Conservation (phyloP, 345 rosid species). For the Carallia pectinifolia region DNA sequence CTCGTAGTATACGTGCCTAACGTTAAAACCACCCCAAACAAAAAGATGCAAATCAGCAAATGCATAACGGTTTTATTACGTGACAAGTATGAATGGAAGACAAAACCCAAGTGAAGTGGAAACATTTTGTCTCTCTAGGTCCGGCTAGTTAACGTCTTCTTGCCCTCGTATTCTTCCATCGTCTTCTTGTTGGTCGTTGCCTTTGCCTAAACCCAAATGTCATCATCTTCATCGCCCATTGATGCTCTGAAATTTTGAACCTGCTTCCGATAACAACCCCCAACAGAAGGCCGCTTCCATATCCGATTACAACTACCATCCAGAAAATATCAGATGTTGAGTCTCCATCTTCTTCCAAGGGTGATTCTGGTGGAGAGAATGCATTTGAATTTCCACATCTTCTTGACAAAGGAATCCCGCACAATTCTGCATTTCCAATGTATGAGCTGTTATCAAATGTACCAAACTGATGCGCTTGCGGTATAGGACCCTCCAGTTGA, state of each 20-base stretch:
- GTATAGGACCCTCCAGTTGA: neutral
- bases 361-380: neutral
- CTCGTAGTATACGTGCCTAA: too few species aligned
- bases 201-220: neutral
- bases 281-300: neutral
- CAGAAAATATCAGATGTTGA: neutral
- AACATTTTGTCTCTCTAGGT: too few species aligned
- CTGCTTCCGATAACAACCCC: neutral
- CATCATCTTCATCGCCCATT: neutral
- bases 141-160: too few species aligned
- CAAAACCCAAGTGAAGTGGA: too few species aligned
- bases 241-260: neutral
- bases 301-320: neutral
- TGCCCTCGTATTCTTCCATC: too few species aligned
- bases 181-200: neutral
- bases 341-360: neutral
- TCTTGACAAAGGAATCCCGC: neutral
- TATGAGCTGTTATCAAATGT: too few species aligned
- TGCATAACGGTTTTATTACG: too few species aligned
- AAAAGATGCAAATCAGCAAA: too few species aligned
- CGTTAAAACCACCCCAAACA: too few species aligned
- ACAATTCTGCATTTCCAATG: neutral
- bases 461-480: neutral
- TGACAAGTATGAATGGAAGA: too few species aligned
- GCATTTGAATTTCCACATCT: neutral